A percentile compares a stretch with the other conserved stretches of the same genome.
These are phyloP conservation scores for Metschnikowia lachancei DNA, from an alignment of 805 yeast species.

Conservation along the genomic window DNA sequence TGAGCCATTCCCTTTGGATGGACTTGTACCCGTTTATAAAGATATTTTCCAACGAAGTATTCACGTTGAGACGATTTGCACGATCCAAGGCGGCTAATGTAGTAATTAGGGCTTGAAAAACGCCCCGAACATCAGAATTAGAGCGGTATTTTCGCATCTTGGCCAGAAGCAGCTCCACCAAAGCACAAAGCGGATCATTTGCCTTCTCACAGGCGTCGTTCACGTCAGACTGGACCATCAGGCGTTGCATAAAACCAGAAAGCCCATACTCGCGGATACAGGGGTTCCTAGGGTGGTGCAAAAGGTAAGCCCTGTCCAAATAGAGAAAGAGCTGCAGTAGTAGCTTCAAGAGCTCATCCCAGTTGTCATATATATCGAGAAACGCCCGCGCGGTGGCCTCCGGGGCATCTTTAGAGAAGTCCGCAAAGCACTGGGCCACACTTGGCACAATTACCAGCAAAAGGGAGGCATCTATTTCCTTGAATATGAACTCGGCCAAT, in stretches of 20 bases:
- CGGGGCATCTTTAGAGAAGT: neutral
- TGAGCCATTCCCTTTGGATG: constrained; percentile 21
- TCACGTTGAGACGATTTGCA: constrained; percentile 15
- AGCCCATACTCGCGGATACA: constrained; percentile 28
- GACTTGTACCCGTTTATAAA: constrained; percentile 18
- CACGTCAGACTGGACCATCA: neutral
- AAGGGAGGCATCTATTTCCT: constrained; percentile 22
- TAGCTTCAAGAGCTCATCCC: constrained; percentile 25
- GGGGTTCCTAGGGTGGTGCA: constrained; percentile 30
- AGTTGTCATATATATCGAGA: constrained; percentile 20
- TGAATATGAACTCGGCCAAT: constrained; percentile 22
- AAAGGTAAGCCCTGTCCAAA: constrained; percentile 35
- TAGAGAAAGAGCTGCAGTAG: constrained; percentile 34
- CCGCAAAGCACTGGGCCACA: constrained; percentile 6
- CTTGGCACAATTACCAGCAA: constrained; percentile 11
- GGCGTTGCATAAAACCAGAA: constrained; percentile 4
- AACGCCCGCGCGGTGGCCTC: constrained; percentile 6
- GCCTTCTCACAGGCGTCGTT: neutral
- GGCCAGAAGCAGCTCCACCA: neutral
- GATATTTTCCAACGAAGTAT: constrained; percentile 12
- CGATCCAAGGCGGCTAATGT: constrained; percentile 17
- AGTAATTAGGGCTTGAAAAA: constrained; percentile 1
- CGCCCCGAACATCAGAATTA: neutral
- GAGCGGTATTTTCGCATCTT: neutral
- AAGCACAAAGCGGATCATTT: constrained; percentile 3